Conservation (phyloP, 176 grass and related monocot species). For the Thalia dealbata region DNA sequence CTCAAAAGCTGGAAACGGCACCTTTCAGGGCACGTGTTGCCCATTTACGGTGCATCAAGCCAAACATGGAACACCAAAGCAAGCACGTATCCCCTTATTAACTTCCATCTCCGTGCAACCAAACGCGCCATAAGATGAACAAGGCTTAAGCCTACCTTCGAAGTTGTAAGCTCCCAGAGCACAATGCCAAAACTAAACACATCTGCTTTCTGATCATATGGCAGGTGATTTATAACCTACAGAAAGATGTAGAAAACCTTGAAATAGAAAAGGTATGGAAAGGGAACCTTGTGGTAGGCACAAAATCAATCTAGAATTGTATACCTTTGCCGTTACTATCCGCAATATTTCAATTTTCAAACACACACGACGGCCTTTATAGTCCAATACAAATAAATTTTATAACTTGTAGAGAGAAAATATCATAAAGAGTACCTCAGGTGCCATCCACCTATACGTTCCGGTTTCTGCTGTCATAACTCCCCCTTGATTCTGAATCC, state of each 20-base stretch:
- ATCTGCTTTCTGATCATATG: constrained; percentile 91
- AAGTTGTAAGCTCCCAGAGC: constrained; percentile 92
- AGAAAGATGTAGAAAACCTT: constrained; percentile 6
- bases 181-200: constrained; percentile 97
- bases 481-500: constrained; percentile 84
- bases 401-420: neutral
- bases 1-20: no score
- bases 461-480: constrained; percentile 98
- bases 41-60: no score
- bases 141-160: constrained; percentile 42
- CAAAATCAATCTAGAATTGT: neutral
- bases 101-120: no score
- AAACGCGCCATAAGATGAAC: neutral
- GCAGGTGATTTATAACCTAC: constrained; percentile 98
- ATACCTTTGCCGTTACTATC: neutral
- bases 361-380: neutral
- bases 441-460: constrained; percentile 99
- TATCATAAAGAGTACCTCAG: constrained; percentile 50
- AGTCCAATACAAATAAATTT: neutral
- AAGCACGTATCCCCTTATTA: no score
- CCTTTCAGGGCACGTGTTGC: no score
- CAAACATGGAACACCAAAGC: no score
- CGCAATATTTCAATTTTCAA: neutral
- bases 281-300: neutral
- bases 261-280: constrained; percentile 4